These are phyloP conservation scores for Terfezia claveryi DNA, from an alignment of 495 filamentous ascomycete species.

Conservation along the genomic window DNA sequence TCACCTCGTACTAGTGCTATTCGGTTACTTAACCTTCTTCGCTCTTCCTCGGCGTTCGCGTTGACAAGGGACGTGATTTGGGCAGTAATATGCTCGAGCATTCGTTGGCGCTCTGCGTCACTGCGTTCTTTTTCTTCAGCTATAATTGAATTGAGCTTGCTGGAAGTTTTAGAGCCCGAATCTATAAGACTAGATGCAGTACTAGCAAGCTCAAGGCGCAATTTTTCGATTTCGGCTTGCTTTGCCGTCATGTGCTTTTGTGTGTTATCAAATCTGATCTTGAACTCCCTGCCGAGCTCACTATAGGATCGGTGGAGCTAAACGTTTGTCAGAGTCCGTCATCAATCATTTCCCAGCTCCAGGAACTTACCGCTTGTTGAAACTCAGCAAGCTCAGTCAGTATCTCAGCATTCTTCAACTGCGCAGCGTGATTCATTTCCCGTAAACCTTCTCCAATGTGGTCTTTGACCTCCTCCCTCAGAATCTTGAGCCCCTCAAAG, in stretches of 20 bases:
- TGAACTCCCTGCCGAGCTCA: constrained; percentile 74
- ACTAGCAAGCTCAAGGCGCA: constrained; percentile 44
- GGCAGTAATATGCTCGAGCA: constrained; percentile 53
- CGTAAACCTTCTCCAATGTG: constrained; percentile 69
- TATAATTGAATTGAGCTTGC: constrained; percentile 46
- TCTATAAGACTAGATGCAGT: constrained; percentile 43
- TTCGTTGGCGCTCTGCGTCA: constrained; percentile 44
- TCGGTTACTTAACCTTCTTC: constrained; percentile 42
- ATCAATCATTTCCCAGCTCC: background rate
- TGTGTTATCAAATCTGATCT: constrained; percentile 59
- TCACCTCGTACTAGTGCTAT: constrained; percentile 38
- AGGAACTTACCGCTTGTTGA: constrained; percentile 38
- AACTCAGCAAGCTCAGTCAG: constrained; percentile 65
- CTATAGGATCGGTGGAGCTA: constrained; percentile 67
- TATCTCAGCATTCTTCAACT: constrained; percentile 75
- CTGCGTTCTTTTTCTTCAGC: constrained; percentile 54
- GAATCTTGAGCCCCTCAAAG: constrained; percentile 71
- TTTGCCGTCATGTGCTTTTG: constrained; percentile 52
- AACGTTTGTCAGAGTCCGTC: background rate
- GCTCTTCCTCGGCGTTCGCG: constrained; percentile 47
- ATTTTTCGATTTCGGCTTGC: constrained; percentile 46
- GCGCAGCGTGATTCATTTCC: constrained; percentile 63
- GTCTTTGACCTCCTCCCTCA: constrained; percentile 67
- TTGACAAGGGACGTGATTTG: constrained; percentile 60
- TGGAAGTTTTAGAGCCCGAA: constrained; percentile 40